Base-by-base conservation (phyloP, 305 asterid species). In the Fraxinus velutina region DNA sequence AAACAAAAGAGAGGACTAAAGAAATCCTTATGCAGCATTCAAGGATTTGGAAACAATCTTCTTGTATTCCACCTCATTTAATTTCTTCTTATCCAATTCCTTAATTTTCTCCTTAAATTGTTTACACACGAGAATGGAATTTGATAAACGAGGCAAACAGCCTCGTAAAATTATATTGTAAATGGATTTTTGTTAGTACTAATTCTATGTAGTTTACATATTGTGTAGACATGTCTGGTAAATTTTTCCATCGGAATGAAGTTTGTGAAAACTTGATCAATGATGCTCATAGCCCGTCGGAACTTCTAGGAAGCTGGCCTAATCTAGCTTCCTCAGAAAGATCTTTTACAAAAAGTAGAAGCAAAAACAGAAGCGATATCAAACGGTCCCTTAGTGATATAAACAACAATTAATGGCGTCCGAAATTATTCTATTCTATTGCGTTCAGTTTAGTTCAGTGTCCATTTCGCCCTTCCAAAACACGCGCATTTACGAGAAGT, bases 61-160 rank as follows among this genome's bases (percentile, higher is more conserved):
- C 92, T 0, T 94, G 97, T 72, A 83, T 92, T 70, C 95, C 97
- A 24, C 36, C 89, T 66, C 89, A 85, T 80, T 86, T 92, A 84
- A 78, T 78, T 4, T 85, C 92, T 76, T 88, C 84, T 76, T 90
- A 85, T 86, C 94, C 94, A 77, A 78, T 82, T 17, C 70, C 79
- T 73, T 80, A 34, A 39, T 55, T 39, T 21, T 64, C 8, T 13
- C 29, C 12, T 21, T 62, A 21, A 66, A 27, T 66, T 29, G 73
- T 66, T 66, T 66, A 12, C 73, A 24, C 7, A 64, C 8, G 7
- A 24, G 33, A 64, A 24, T 64, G 32, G 6, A 2, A 64, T 2
- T 66, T 66, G 37, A 66, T 66, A 22, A 62, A 19, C 30, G 32
- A 62, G 71, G 71, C 30, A 62, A 62, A 62, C 13, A 24, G 73